Evolutionary conservation across 306 rosid species (phyloP), one percentile per base, ranked within the genome.

Genomic region (Adenanthera pavonina): DNA sequence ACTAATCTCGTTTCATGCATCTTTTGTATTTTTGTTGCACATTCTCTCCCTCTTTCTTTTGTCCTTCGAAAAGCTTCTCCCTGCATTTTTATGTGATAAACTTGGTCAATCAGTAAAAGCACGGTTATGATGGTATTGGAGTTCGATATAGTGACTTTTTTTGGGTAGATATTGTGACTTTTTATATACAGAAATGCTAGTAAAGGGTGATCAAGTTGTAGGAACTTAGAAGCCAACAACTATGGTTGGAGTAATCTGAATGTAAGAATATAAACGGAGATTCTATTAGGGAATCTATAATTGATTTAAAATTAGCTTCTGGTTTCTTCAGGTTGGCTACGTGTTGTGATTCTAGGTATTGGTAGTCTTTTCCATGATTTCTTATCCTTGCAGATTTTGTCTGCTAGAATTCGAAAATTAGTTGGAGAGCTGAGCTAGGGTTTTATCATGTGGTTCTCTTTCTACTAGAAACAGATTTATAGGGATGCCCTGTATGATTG

Each of bases 361-460:
- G 54, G 80, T 9, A 3, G 13, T 6, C 8, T 30, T 60, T 60
- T 30, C 40, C 0, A 38, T 62, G 69, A 62, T 62, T 62, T 11
- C 36, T 14, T 5, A 13, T 14, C 16, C 40, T 35, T 34, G 60
- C 51, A 40, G 78, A 56, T 38, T 6, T 19, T 13, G 30, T 41
- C 47, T 11, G 57, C 56, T 41, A 0, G 19, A 36, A 35, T 64
- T 41, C 30, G 43, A 51, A 73, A 64, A 60, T 47, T 40, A 62
- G 67, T 51, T 61, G 41, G 17, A 14, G 73, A 71, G 38, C 35
- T 47, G 72, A 47, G 40, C 41, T 70, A 30, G 56, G 67, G 66
- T 43, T 17, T 62, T 64, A 62, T 72, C 46, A 16, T 19, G 66
- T 5, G 62, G 62, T 61, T 61, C 44, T 38, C 33, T 38, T 62